phyloP scores from a whole-genome alignment of 371 early-diverging fungal genomes.

The Coemansia sp. region DNA sequence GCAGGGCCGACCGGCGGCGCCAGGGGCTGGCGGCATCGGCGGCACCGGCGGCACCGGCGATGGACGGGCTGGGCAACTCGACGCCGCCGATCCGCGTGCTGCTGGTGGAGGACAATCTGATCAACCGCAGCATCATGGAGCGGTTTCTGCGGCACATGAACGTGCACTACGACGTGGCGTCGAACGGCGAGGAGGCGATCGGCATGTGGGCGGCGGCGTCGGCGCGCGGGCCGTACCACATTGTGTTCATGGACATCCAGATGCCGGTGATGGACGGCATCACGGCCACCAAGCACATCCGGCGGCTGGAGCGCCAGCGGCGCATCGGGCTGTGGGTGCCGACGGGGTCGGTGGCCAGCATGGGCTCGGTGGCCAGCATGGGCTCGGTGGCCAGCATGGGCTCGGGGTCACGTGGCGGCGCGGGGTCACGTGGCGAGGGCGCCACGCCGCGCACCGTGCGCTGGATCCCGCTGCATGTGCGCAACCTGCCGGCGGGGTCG shows the following conservation, averaged over 20 bases:
- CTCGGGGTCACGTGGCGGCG: no score
- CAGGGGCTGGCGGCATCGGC: no score
- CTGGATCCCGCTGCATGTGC: constrained; percentile 35
- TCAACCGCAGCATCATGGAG: constrained; percentile 75
- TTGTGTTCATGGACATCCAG: constrained; percentile 82
- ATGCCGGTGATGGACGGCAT: constrained; percentile 76
- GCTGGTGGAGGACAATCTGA: constrained; percentile 78
- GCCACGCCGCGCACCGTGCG: constrained; percentile 17
- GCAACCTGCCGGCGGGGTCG: not conserved
- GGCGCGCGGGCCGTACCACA: constrained; percentile 56
- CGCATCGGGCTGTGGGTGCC: constrained; percentile 41
- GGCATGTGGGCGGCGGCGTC: constrained; percentile 42
- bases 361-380: constrained; percentile 20
- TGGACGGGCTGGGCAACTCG: constrained; percentile 9
- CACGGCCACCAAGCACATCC: constrained; percentile 71
- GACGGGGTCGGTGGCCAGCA: constrained; percentile 35
- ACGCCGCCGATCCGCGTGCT: constrained; percentile 56
- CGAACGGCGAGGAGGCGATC: constrained; percentile 74
- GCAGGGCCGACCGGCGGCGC: no score
- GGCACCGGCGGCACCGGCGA: constrained; percentile 2
- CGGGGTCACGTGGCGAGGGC: not conserved
- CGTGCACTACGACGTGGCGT: constrained; percentile 65
- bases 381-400: constrained; percentile 44
- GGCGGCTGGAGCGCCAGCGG: constrained; percentile 57
- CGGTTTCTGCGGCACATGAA: constrained; percentile 68